Evolutionary conservation across 768 basidiomycete species (phyloP), one percentile per base, ranked within the genome.

Genomic region (Macrolepiota fuliginosa): DNA sequence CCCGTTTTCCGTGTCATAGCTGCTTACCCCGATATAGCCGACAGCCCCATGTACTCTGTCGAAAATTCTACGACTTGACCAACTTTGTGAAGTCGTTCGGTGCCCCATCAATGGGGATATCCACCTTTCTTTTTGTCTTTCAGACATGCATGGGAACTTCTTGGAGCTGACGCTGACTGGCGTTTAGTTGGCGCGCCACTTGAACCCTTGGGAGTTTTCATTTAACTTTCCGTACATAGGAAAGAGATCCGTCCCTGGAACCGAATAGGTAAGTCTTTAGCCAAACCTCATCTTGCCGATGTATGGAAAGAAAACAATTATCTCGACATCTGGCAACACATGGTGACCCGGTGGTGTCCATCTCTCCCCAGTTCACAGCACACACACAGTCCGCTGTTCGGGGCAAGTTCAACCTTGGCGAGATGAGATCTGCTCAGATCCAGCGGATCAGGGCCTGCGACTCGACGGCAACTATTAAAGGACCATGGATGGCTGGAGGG

Each of bases 401-500:
- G 24, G 27, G 32, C 32, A 25, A 25, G n/a, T 36, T 40, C n/a
- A 42, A 40, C 42, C 19, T 42, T 19, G 3, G 11, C 11, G 39
- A 42, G 50, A 59, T 56, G 42, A n/a, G 45, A 56, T 56, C 54
- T 54, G 13, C 27, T 22, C 13, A 7, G 58, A 52, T 45, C 24
- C 50, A 36, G 25, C 57, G 57, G 57, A 58, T 58, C 57, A 59
- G 49, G 29, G 17, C 19, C 46, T 17, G 24, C 13, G 17, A 10
- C 27, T 58, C n/a, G 32, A 53, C 5, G 50, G 49, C 29, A 52
- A 39, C 7, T 59, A 52, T 52, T 52, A 52, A 53, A 7, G 10
- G 32, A 37, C n/a, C 15, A 10, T 35, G 32, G 15, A 22, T 36
- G 36, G 53, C 13, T 36, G 57, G 57, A 42, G 17, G 25, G 22